Percentiles rank a stretch among this genome's conserved stretches.
These are phyloP conservation scores for Buxus sempervirens DNA, from an alignment of 164 flowering plant species.

Conservation along the genomic window DNA sequence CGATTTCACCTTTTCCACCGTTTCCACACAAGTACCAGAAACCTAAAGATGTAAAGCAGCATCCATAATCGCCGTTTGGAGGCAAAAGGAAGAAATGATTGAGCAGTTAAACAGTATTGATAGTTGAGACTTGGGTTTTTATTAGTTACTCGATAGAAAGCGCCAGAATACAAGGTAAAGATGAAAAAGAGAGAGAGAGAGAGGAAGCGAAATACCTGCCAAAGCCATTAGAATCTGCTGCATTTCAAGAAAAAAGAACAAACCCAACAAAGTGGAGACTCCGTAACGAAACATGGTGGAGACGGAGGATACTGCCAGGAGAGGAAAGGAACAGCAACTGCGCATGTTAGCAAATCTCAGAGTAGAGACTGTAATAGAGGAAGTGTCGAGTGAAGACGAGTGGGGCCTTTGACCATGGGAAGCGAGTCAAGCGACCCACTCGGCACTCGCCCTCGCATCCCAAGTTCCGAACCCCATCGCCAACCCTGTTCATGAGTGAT, in stretches of 20 bases:
- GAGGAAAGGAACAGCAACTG: neutral
- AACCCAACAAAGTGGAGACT: slow-evolving; percentile 16
- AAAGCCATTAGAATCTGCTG: slow-evolving; percentile 21
- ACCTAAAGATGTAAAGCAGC: neutral
- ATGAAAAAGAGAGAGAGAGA: neutral
- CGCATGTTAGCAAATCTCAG: slow-evolving; percentile 4
- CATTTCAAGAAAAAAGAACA: slow-evolving; percentile 31
- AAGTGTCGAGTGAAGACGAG: neutral
- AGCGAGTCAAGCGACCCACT: too few species aligned
- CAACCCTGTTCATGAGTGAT: too few species aligned
- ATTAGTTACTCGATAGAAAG: neutral
- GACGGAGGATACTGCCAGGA: neutral
- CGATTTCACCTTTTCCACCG: neutral
- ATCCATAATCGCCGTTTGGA: neutral
- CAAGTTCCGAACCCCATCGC: too few species aligned
- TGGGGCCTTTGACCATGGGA: neutral
- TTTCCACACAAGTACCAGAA: neutral
- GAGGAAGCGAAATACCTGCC: slow-evolving; percentile 13
- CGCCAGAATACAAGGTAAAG: neutral
- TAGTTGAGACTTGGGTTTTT: neutral
- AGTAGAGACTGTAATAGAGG: neutral
- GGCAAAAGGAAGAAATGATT: neutral
- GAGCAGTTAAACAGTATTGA: too few species aligned
- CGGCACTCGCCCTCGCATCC: too few species aligned
- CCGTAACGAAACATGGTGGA: slow-evolving; percentile 25